Evolutionary conservation across 2,329 filamentous ascomycete species (phyloP), one percentile per base, ranked within the genome.

Genomic region (Ceratocystis albifundus): DNA sequence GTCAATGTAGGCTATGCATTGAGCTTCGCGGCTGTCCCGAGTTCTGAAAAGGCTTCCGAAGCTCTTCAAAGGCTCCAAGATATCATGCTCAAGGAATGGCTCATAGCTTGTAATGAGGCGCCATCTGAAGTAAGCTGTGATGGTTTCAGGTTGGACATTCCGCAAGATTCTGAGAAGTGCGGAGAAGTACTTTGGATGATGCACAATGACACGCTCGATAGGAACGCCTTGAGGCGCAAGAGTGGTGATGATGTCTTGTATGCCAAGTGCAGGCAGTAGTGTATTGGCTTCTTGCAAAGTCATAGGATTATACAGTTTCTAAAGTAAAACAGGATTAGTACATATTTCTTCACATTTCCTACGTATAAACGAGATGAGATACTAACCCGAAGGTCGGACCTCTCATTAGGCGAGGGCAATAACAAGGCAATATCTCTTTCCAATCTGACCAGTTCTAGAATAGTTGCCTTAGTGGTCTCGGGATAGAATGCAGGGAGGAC

Each of bases 81-180:
- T 81, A n/a, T 83, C 79, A 15, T 83, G 80, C 66, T 89, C 82
- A 36, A 89, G 77, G 28, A 77, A 79, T 1, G 74, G 71, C 22
- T 79, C 76, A 71, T 83, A 83, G 1, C 75, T 72, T 62, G 83
- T 77, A 12, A 88, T 80, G 12, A 82, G 74, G 70, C 86, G 86
- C 85, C 86, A 88, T 28, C 83, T 73, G 68, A 88, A 78, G 71
- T 85, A 89, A 17, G 79, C 77, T 68, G 84, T 80, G 2, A 89
- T 71, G 0, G 82, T 79, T 55, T 85, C 80, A 62, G 78, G 77
- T 0, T 81, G 73, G 0, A 83, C 83, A 2, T 79, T 74, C 1
- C 77, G 73, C 22, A 90, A 71, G 48, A 87, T 81, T 0, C 75
- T 72, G 4, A 83, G 82, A 1, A 88, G 72, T 5, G 82, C 80